Evolutionary conservation across 2,329 filamentous ascomycete genomes (phyloP).

Genomic region (Purpureocillium lavendulum): DNA sequence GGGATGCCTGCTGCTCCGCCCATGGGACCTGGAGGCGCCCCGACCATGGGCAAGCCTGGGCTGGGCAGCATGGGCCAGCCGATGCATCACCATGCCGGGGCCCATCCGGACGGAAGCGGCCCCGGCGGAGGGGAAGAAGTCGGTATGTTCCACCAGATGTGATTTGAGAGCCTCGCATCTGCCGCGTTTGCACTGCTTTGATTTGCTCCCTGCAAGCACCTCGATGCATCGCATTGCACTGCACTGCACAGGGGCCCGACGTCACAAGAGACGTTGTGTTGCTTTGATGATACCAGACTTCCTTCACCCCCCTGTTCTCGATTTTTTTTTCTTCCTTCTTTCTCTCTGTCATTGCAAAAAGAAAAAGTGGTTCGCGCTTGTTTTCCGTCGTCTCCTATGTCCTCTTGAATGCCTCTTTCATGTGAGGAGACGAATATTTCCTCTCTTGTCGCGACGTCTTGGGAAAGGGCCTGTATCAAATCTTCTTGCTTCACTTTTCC

Average conservation of each 20-base stretch:
- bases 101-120: conserved; percentile 41
- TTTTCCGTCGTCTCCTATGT: conserved; percentile 8
- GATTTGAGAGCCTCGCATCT: conserved; percentile 37
- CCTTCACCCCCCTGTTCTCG: conserved; percentile 5
- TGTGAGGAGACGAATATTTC: conserved; percentile 3
- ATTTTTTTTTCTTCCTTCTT: too few species aligned
- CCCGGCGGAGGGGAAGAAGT: conserved; percentile 72
- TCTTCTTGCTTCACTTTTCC: conserved; percentile 3
- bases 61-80: conserved; percentile 57
- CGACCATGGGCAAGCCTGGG: conserved; percentile 56
- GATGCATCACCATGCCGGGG: conserved; percentile 52
- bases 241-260: conserved; percentile 3
- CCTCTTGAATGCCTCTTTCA: conserved; percentile 9
- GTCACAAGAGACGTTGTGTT: conserved; percentile 10
- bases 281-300: conserved; percentile 29
- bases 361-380: conserved; percentile 10
- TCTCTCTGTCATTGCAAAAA: conserved; percentile 5
- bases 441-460: conserved; percentile 11
- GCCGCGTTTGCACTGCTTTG: conserved; percentile 28
- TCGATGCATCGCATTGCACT: conserved; percentile 10
- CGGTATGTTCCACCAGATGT: conserved; percentile 98
- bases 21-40: conserved; percentile 48
- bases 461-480: conserved; percentile 22
- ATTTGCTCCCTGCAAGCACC: conserved; percentile 11
- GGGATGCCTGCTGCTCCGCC: conserved; percentile 54